phyloP scores from a whole-genome alignment of 2,329 filamentous ascomycete genomes.

The Fusarium mundagurra region DNA sequence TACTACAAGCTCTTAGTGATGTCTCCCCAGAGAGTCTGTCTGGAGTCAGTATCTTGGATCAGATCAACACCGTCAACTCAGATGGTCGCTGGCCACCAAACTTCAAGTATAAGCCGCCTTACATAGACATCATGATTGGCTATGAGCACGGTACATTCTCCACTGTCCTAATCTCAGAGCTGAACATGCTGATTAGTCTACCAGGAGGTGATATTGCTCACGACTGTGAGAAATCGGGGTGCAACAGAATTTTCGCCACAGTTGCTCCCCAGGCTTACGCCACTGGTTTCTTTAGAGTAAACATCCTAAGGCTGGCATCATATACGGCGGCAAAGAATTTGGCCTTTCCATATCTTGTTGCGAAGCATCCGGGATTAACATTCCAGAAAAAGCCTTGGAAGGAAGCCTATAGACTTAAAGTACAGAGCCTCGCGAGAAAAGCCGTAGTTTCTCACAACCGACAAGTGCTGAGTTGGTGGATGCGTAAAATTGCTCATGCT shows the following conservation, averaged over 20 bases:
- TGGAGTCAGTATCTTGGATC: rapidly evolving
- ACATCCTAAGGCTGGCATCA: too few species aligned
- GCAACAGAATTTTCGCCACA: neutral
- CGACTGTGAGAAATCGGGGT: rapidly evolving
- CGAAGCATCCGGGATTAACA: rapidly evolving
- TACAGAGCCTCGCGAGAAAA: neutral
- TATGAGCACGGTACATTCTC: neutral
- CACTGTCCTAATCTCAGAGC: too few species aligned
- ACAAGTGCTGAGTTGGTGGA: neutral
- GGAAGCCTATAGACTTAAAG: rapidly evolving
- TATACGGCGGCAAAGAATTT: too few species aligned
- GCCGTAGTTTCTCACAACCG: neutral
- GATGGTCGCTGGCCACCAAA: rapidly evolving
- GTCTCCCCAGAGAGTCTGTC: neutral
- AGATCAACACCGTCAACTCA: neutral
- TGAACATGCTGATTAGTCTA: too few species aligned
- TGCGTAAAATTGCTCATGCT: neutral
- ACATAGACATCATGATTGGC: neutral
- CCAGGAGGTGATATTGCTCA: too few species aligned
- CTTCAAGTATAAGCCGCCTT: rapidly evolving
- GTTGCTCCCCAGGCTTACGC: neutral
- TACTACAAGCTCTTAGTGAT: neutral
- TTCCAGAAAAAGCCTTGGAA: neutral
- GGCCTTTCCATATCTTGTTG: neutral
- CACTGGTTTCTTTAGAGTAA: neutral